These are phyloP conservation scores for Aspergillus texensis DNA, from an alignment of 2,329 filamentous ascomycete genomes.

Conservation along the genomic window DNA sequence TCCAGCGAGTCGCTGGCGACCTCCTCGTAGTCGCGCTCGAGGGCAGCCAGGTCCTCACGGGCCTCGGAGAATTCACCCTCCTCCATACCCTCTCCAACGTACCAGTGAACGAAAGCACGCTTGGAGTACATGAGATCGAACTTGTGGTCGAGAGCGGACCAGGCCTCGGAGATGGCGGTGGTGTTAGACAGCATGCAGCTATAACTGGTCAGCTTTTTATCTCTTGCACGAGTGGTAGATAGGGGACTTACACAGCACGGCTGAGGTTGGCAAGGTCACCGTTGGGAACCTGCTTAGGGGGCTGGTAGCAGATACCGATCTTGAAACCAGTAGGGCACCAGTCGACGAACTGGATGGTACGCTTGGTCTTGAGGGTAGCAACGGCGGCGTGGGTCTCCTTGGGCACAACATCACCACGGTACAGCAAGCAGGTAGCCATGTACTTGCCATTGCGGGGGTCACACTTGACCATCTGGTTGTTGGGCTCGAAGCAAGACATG, in stretches of 20 bases:
- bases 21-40: constrained; percentile 99
- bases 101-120: constrained; percentile 99
- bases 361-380: constrained; percentile 97
- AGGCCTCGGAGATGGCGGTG: constrained; percentile 96
- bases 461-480: constrained; percentile 99
- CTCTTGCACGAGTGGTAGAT: constrained; percentile 5
- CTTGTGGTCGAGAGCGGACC: constrained; percentile 94
- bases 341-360: constrained; percentile 98
- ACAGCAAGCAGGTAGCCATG: constrained; percentile 98
- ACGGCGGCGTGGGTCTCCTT: constrained; percentile 93
- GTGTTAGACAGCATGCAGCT: constrained; percentile 95
- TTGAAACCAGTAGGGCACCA: constrained; percentile 99
- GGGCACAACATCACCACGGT: constrained; percentile 97
- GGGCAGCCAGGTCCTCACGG: constrained; percentile 94
- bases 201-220: constrained; percentile 29
- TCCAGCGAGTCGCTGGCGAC: constrained; percentile 93
- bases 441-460: constrained; percentile 99
- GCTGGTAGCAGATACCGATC: constrained; percentile 99
- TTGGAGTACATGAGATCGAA: constrained; percentile 99
- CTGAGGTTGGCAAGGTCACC: constrained; percentile 97
- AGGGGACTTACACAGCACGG: constrained; percentile 87
- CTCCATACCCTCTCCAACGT: constrained; percentile 99
- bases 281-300: constrained; percentile 92
- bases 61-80: constrained; percentile 99
- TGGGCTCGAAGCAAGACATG: constrained; percentile 98